Evolutionary conservation across 495 filamentous ascomycete species (phyloP).

Genomic region (Penicillium atrosanguineum): DNA sequence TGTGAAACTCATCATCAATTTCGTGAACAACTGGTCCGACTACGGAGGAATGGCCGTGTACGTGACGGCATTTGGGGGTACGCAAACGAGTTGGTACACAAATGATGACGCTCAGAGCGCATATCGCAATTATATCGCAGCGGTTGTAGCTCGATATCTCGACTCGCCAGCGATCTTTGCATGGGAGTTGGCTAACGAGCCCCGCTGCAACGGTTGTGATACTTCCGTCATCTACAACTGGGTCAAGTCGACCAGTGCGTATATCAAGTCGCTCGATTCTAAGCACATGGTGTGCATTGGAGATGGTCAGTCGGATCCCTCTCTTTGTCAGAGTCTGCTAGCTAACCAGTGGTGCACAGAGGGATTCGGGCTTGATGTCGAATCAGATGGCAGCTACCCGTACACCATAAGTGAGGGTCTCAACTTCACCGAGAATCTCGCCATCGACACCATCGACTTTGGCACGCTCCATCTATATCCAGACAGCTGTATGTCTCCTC

Average conservation of each 20-base stretch:
- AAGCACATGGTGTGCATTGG: conserved; percentile 68
- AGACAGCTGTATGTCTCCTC: conserved; percentile 44
- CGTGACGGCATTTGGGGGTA: conserved; percentile 59
- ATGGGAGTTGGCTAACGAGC: conserved; percentile 73
- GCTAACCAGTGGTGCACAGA: conserved; percentile 10
- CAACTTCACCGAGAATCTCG: conserved; percentile 62
- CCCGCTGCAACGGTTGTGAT: conserved; percentile 61
- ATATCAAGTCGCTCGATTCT: conserved; percentile 62
- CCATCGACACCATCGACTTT: conserved; percentile 60
- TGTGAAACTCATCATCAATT: conserved; percentile 59
- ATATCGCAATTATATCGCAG: conserved; percentile 62
- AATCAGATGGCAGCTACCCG: conserved; percentile 54
- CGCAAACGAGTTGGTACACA: conserved; percentile 55
- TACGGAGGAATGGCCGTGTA: conserved; percentile 68
- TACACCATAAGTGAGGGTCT: conserved; percentile 58
- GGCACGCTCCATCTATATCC: conserved; percentile 68
- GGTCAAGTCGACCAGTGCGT: conserved; percentile 56
- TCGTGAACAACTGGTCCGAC: conserved; percentile 60
- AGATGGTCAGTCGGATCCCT: conserved; percentile 34
- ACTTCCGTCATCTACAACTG: conserved; percentile 59
- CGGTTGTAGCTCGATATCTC: conserved; percentile 60
- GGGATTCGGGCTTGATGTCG: conserved; percentile 39
- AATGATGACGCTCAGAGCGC: conserved; percentile 51
- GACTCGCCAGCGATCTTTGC: conserved; percentile 59
- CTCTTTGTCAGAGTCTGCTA: no score